Evolutionary conservation across 2,329 filamentous ascomycete species (phyloP).

Genomic region (Xylariaceae sp.): DNA sequence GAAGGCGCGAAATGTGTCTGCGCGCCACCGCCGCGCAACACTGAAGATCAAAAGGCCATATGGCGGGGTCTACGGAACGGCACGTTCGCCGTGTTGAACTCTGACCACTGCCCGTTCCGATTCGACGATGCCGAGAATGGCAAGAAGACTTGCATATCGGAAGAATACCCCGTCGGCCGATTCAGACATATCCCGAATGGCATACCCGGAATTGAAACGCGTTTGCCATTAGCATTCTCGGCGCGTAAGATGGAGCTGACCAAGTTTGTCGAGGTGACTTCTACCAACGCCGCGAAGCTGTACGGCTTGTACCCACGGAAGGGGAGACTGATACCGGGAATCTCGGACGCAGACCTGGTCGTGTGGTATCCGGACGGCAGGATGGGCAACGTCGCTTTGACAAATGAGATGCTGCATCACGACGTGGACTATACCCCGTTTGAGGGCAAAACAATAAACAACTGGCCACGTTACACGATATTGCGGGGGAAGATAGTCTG

Average conservation of each 20-base stretch:
- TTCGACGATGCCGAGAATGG: constrained; percentile 45
- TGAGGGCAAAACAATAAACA: constrained; percentile 53
- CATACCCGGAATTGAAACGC: constrained; percentile 56
- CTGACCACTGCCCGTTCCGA: constrained; percentile 46
- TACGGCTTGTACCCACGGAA: constrained; percentile 54
- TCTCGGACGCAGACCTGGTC: constrained; percentile 54
- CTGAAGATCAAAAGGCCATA: constrained; percentile 47
- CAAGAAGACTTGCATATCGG: constrained; percentile 48
- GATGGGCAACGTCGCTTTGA: constrained; percentile 42
- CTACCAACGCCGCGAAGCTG: constrained; percentile 55
- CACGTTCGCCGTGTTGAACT: constrained; percentile 49
- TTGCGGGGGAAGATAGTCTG: constrained; percentile 57
- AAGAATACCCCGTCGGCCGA: constrained; percentile 41
- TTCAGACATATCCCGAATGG: constrained; percentile 61
- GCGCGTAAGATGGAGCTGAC: constrained; percentile 40
- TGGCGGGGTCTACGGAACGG: constrained; percentile 50
- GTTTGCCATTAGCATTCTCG: constrained; percentile 46
- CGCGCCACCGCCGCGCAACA: constrained; percentile 49
- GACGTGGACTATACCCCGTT: constrained; percentile 63
- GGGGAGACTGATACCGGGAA: constrained; percentile 48
- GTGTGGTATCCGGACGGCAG: constrained; percentile 53
- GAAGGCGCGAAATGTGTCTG: constrained; percentile 56
- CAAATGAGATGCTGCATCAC: constrained; percentile 57
- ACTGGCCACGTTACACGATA: constrained; percentile 62
- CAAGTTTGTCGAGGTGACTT: constrained; percentile 54